Evolutionary conservation across 331 rosid species (phyloP), one percentile per base, ranked within the genome.

Genomic region (Quercus lobata): DNA sequence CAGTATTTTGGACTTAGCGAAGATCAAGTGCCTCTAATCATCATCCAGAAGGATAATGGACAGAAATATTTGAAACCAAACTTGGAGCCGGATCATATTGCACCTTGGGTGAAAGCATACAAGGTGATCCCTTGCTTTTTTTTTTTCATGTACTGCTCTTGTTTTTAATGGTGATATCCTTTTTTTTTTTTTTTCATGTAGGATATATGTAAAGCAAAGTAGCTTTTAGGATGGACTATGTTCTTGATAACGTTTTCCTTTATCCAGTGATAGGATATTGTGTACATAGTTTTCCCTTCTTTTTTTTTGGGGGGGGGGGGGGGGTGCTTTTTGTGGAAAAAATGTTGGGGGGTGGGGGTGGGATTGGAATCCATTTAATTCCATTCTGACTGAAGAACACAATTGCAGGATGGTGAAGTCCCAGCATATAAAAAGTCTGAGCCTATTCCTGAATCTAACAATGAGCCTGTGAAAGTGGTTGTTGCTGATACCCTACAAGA

Each of bases 381-480:
- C 6, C 71, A 49, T 57, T 29, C 57, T 83, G 57, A 84, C 35
- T 78, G 30, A 74, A 53, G 76, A 29, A 22, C 57, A 21, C 69
- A 37, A 70, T 72, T 82, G 83, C 91, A 96, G 99, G 93, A 91
- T 19, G 97, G 98, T 55, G 87, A 84, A 5, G 49, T 96, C 71
- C 72, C 78, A 19, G 90, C 93, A 68, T 90, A 19, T 80, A 69
- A 82, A 81, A 91, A 89, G 81, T 93, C 99, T 52, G 94, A 91
- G 77, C 93, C 98, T 78, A 83, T 96, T 83, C 98, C 99, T 3
- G 99, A 91, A 83, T 73, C 80, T 37, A 96, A 89, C 80, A 76
- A 96, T 56, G 99, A 93, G 72, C 97, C 98, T 60, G 94, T 96
- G 60, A 93, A 89, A 87, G 97, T 96, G n/a, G 91, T 96, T 22